Conservation (phyloP, 345 rosid species). For the Mercurialis annua region DNA sequence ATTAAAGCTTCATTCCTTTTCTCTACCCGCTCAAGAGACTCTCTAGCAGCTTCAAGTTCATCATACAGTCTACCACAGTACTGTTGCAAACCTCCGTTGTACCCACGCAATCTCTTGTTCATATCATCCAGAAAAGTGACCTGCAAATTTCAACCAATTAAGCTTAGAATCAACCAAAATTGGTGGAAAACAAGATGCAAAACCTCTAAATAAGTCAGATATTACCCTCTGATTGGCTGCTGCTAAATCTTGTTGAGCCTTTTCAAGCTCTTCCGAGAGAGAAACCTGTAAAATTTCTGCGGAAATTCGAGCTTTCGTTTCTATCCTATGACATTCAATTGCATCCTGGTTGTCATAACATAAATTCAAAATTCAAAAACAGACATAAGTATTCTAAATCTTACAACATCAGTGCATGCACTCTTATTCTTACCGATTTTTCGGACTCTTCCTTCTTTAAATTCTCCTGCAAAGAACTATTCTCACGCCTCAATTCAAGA, state of each 20-base stretch:
- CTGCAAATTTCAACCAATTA: slow-evolving; percentile 35
- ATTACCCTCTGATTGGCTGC: slow-evolving; percentile 71
- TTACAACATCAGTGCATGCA: too few species aligned
- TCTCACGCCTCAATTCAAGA: slow-evolving; percentile 44
- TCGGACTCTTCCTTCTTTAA: slow-evolving; percentile 57
- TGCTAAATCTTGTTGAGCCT: slow-evolving; percentile 56
- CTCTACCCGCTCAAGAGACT: slow-evolving; percentile 60
- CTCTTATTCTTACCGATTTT: slow-evolving; percentile 54
- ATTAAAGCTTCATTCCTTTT: slow-evolving; percentile 71
- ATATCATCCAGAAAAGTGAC: slow-evolving; percentile 58
- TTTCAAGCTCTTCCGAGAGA: slow-evolving; percentile 61
- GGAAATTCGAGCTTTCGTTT: slow-evolving; percentile 56
- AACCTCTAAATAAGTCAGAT: neutral
- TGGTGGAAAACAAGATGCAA: neutral
- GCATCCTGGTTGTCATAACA: slow-evolving; percentile 52
- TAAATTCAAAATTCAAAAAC: slow-evolving; percentile 2
- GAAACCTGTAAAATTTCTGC: slow-evolving; percentile 58
- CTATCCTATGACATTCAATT: slow-evolving; percentile 51
- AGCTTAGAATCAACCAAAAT: neutral
- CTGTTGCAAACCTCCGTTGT: slow-evolving; percentile 75
- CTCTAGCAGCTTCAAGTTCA: slow-evolving; percentile 55
- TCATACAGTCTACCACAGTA: slow-evolving; percentile 69
- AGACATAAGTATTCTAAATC: too few species aligned
- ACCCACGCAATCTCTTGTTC: slow-evolving; percentile 76
- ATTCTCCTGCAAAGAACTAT: slow-evolving; percentile 46